phyloP scores from a whole-genome alignment of 306 rosid genomes.

The Pyrus bretschneideri region DNA sequence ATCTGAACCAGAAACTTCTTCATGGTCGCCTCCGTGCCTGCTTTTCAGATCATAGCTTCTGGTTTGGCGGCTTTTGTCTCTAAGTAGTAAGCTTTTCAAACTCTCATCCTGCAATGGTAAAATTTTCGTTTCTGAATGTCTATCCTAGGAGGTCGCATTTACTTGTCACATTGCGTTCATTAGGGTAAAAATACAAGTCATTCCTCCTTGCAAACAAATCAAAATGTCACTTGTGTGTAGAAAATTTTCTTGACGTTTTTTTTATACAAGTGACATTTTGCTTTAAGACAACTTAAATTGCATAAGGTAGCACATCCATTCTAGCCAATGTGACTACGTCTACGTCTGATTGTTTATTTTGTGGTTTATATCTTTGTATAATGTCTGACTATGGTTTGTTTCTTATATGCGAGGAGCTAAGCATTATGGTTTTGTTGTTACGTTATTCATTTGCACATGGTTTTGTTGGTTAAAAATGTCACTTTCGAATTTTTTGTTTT shows the following conservation, averaged over 20 bases:
- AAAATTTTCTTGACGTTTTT: not conserved
- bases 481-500: not conserved
- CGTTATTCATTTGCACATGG: not conserved
- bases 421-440: not conserved
- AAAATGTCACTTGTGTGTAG: not conserved
- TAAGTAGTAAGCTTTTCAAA: conserved; percentile 2
- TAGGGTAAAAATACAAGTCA: not conserved
- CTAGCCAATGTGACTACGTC: not conserved
- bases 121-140: not conserved
- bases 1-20: conserved; percentile 28
- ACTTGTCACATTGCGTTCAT: not conserved
- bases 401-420: not conserved
- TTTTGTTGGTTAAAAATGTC: not conserved
- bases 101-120: not conserved
- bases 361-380: no score
- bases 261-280: no score
- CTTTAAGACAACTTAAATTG: not conserved
- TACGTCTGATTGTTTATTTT: not conserved
- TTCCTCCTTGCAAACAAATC: no score
- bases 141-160: not conserved
- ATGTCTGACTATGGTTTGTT: not conserved
- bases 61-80: conserved; percentile 18
- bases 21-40: conserved; percentile 21
- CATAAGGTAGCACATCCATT: not conserved
- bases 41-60: conserved; percentile 26